Base-by-base conservation (phyloP, 2,329 filamentous ascomycete species). In the Talaromyces rugulosus region DNA sequence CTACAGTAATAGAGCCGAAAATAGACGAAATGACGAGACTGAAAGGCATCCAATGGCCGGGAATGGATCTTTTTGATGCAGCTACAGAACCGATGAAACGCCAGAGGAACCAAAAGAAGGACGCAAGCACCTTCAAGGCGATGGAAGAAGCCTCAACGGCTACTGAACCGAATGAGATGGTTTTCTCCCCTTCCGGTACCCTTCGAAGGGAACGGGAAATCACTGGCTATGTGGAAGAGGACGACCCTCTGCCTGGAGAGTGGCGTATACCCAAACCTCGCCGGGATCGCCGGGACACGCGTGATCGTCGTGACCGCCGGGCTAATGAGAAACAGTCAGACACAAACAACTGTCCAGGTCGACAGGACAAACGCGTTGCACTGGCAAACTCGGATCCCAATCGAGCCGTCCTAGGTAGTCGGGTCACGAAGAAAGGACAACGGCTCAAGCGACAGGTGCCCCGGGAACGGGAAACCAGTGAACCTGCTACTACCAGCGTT, bases 21-120 rank as follows among this genome's bases (percentile, higher is more conserved):
- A 66, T 68, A 3, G 76, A 78, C 34, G 77, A 78, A 40, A 73
- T 76, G 36, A 68, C 72, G 56, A 75, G 76, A 64, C 68, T 82
- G 40, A 82, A 82, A 65, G 81, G 81, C 1, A 71, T 80, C 18
- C 66, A 77, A 40, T 82, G 78, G 78, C 80, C 80, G 30, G 81
- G 81, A 23, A 83, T 83, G 81, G 77, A 79, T 63, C 71, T 82
- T 33, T 83, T 82, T 65, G 81, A 83, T 67, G 80, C 81, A 33
- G 81, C 81, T 14, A 81, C 80, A 0, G 71, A 76, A 60, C 75
- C 80, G 58, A 81, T 80, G 77, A 78, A 75, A 64, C 75, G 77
- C 51, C 80, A 76, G 63, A 77, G 81, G 47, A 83, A 83, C 61
- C 81, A 83, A 67, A 82, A 81, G 66, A 83, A 83, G 64, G 79